These are phyloP conservation scores for Wilcoxina mikolae DNA, from an alignment of 495 filamentous ascomycete genomes.

Conservation along the genomic window DNA sequence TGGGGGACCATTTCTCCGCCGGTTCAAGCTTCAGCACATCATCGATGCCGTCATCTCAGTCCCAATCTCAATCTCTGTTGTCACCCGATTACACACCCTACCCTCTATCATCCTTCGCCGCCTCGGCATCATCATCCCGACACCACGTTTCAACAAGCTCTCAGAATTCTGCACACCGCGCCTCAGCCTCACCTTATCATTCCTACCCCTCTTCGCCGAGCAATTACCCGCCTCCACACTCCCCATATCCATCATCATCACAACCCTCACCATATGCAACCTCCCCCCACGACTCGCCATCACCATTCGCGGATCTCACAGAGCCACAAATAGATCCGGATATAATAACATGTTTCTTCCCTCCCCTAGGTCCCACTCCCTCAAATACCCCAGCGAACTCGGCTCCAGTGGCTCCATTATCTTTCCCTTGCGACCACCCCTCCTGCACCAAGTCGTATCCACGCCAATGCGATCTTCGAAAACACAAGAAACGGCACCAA, in stretches of 20 bases:
- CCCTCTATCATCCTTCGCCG: background rate
- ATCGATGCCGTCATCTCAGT: background rate
- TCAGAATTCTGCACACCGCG: background rate
- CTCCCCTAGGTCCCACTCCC: background rate
- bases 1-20: background rate
- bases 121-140: background rate
- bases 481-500: constrained; percentile 17
- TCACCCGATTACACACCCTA: background rate
- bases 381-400: background rate
- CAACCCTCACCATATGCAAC: background rate
- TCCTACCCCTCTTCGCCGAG: background rate
- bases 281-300: background rate
- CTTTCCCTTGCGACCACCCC: constrained; percentile 5
- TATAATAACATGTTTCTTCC: background rate
- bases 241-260: background rate
- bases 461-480: constrained; percentile 11
- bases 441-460: constrained; percentile 6
- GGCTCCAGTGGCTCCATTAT: background rate
- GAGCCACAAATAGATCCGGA: background rate
- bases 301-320: background rate
- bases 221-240: background rate
- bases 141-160: background rate
- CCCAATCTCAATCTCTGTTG: too few relatives aligned
- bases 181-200: background rate
- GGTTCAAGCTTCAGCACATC: background rate